Evolutionary conservation across 2,329 filamentous ascomycete species (phyloP).

Genomic region (Myrmaecium sp.): DNA sequence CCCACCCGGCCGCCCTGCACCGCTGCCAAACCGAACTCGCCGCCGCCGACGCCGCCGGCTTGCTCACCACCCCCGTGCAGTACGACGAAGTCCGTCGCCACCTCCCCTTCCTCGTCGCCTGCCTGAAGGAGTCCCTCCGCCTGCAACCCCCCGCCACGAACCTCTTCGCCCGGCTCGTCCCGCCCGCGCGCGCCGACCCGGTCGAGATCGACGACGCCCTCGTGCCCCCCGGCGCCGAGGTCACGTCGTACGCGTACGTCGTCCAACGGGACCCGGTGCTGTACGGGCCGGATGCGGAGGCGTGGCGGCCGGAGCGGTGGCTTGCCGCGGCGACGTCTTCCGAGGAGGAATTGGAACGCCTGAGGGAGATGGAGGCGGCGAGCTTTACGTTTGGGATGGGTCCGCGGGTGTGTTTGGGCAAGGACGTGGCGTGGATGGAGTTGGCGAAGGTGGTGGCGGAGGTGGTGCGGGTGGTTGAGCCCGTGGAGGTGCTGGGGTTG

Average conservation of each 20-base stretch:
- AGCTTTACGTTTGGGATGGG: conserved; percentile 16
- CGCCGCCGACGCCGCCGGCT: conserved; percentile 7
- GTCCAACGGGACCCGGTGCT: conserved; percentile 28
- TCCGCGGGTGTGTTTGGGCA: conserved; percentile 14
- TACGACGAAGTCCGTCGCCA: conserved; percentile 16
- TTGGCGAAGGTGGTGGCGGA: conserved; percentile 17
- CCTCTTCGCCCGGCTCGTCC: conserved; percentile 31
- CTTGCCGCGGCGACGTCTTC: no score
- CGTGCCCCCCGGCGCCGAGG: conserved; percentile 25
- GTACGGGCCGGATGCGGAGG: conserved; percentile 23
- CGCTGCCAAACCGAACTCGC: conserved; percentile 12
- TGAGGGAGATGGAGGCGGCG: conserved; percentile 11
- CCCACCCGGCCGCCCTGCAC: conserved; percentile 6
- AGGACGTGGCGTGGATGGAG: conserved; percentile 16
- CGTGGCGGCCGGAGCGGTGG: conserved; percentile 27
- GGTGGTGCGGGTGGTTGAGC: conserved; percentile 6
- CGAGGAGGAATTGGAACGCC: neutral
- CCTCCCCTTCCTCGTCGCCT: conserved; percentile 29
- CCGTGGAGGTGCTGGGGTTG: conserved; percentile 9
- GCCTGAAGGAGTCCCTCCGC: conserved; percentile 34
- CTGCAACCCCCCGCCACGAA: conserved; percentile 34
- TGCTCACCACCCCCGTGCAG: conserved; percentile 11
- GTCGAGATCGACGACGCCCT: conserved; percentile 24
- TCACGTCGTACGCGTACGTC: conserved; percentile 31
- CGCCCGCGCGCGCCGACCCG: conserved; percentile 13